Base-by-base conservation (phyloP, 1,139 yeast species). In the Geotrichum citri-aurantii region DNA sequence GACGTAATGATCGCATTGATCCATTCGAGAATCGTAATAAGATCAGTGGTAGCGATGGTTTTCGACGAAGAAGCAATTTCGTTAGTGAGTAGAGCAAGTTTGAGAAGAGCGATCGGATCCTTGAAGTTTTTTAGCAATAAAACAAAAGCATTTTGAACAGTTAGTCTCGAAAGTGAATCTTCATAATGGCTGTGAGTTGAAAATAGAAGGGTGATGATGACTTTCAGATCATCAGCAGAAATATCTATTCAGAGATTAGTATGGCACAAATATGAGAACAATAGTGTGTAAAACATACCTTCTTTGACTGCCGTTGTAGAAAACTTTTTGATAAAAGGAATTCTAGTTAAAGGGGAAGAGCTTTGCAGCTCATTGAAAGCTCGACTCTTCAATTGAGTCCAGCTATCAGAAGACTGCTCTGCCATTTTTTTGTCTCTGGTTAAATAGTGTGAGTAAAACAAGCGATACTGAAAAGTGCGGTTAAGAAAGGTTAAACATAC, bases 21-120 rank as follows among this genome's bases (percentile, higher is more conserved):
- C 91, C 92, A 86, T 37, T 77, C 76, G 52, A 86, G 74, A 19
- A 86, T 73, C 3, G 85, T 78, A 67, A 83, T 73, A 60, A 82
- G 73, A 68, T 83, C 88, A 5, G 82, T 73, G 3, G 78, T 69
- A 1, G 92, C 86, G 60, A 78, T 70, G 12, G 75, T 71, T 56
- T 72, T 73, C 23, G 68, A 59, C 48, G 69, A 71, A 1, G 68
- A 59, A 1, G 79, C 72, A 42, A 75, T 33, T 76, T 75, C 42
- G 67, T 61, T 48, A 81, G 58, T 27, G 40, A 59, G 56, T 48
- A 61, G 56, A 52, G 59, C 59, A 48, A 61, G 33, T 54, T 47
- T 29, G 49, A 55, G 33, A 74, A 67, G 53, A 17, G 68, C 62
- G 48, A 79, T 67, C 56, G 75, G 75, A 26, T 69, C 72, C 11